Base-by-base conservation (phyloP, 345 rosid species). In the Kandelia obovata region DNA sequence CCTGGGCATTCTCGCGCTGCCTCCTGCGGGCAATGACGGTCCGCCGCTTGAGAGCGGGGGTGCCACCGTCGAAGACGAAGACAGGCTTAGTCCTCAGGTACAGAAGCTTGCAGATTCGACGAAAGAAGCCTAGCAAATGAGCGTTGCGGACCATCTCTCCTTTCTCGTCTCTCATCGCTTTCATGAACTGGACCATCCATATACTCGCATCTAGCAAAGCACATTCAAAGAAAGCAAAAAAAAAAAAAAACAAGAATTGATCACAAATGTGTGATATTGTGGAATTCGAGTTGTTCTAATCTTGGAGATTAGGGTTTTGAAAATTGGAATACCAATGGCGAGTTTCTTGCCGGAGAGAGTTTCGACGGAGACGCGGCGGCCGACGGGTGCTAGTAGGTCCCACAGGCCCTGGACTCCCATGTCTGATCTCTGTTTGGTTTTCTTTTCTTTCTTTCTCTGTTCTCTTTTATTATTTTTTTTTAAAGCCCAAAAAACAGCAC, bases 121-220 rank as follows among this genome's bases (percentile, higher is more conserved):
- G 84, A 53, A 95, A 90, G 83, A 95, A 89, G 1, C 97, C 99
- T 26, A 95, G 58, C 83, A 95, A 76, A 78, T 95, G 97, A 6
- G 96, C 99, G 75, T 87, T 89, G 58, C 90, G 87, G 0, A 92
- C 79, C 99, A 95, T 95, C 75, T 95, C 96, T 26, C 99, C 97
- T 66, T 82, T 88, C 57, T 95, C 99, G 53, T 95, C 97, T 55
- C 97, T 81, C 97, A 95, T 95, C 9, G 99, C 99, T 80, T 92
- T 95, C 83, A 95, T 89, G 82, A 95, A 95, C 74, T 95, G 99
- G 55, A 95, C 82, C 90, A 95, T 85, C 97, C 97, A 91, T 76
- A 93, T 93, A 57, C 98, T 93, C 68, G 98, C 98, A 75, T 93
- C 98, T 92, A 73, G 49, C 23, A 68, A 64, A 47, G 20, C 19